Conservation (phyloP, 768 basidiomycete genomes). For the Leccinum broughii region DNA sequence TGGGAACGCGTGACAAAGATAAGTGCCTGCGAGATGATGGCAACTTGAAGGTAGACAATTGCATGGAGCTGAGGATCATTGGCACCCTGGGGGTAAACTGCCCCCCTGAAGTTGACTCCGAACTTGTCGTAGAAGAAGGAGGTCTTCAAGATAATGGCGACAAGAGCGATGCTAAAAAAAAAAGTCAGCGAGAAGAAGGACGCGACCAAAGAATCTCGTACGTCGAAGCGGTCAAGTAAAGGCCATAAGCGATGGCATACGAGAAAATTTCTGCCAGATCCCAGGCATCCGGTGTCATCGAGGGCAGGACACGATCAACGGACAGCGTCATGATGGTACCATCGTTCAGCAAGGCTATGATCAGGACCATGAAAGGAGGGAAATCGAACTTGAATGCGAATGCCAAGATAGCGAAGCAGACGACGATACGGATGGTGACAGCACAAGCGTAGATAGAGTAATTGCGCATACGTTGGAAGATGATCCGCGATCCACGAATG, state of each 20-base stretch:
- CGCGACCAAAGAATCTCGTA: constrained; percentile 39
- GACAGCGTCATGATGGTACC: constrained; percentile 99
- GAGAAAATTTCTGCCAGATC: constrained; percentile 95
- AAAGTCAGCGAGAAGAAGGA: constrained; percentile 10
- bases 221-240: constrained; percentile 93
- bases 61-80: constrained; percentile 83
- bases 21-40: constrained; percentile 97
- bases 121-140: constrained; percentile 89
- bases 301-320: constrained; percentile 93
- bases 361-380: constrained; percentile 99
- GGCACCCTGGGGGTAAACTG: constrained; percentile 22
- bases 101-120: constrained; percentile 56
- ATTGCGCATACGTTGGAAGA: constrained; percentile 99
- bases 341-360: constrained; percentile 95
- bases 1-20: constrained; percentile 97
- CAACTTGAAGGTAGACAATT: constrained; percentile 94
- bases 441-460: constrained; percentile 97
- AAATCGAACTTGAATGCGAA: constrained; percentile 98
- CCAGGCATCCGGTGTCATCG: constrained; percentile 92
- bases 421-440: constrained; percentile 98
- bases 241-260: constrained; percentile 92
- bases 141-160: constrained; percentile 83
- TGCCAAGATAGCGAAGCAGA: constrained; percentile 93
- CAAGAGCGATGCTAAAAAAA: constrained; percentile 63
- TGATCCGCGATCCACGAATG: constrained; percentile 96